Conservation (phyloP, 495 filamentous ascomycete genomes). For the Penicillium soppii region DNA sequence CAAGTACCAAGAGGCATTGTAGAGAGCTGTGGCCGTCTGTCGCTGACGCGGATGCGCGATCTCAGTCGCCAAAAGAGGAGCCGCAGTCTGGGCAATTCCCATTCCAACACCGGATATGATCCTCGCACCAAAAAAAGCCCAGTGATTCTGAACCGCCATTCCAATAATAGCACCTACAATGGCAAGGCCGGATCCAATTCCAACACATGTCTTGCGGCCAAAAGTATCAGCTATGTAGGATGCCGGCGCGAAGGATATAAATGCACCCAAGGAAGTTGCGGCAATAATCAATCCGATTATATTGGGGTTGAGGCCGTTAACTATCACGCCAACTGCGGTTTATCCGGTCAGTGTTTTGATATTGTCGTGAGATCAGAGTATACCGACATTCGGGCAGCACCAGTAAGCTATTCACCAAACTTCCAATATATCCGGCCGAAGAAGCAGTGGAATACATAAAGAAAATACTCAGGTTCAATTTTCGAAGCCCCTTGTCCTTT, state of each 20-base stretch:
- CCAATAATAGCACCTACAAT: constrained; percentile 19
- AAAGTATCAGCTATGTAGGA: constrained; percentile 23
- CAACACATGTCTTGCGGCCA: constrained; percentile 20
- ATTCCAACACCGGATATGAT: constrained; percentile 19
- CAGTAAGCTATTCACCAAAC: constrained; percentile 25
- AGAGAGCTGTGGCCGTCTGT: constrained; percentile 26
- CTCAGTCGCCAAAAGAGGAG: constrained; percentile 24
- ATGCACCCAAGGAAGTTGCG: constrained; percentile 22
- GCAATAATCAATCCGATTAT: constrained; percentile 28
- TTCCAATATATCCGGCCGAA: constrained; percentile 27
- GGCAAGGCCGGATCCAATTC: constrained; percentile 11
- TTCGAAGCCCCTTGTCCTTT: constrained; percentile 22
- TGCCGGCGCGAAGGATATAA: constrained; percentile 22
- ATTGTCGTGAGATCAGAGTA: neutral
- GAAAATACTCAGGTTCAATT: constrained; percentile 21
- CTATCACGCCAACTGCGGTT: constrained; percentile 15
- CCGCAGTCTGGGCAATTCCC: constrained; percentile 23
- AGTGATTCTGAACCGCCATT: constrained; percentile 14
- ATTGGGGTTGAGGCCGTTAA: constrained; percentile 18
- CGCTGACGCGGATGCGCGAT: constrained; percentile 25
- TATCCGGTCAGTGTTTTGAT: neutral
- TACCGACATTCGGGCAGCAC: constrained; percentile 25
- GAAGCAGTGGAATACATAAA: constrained; percentile 23
- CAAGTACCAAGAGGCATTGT: constrained; percentile 21
- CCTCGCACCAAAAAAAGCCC: constrained; percentile 23